Conservation (phyloP, 2,329 filamentous ascomycete genomes). For the Fusarium falciforme region DNA sequence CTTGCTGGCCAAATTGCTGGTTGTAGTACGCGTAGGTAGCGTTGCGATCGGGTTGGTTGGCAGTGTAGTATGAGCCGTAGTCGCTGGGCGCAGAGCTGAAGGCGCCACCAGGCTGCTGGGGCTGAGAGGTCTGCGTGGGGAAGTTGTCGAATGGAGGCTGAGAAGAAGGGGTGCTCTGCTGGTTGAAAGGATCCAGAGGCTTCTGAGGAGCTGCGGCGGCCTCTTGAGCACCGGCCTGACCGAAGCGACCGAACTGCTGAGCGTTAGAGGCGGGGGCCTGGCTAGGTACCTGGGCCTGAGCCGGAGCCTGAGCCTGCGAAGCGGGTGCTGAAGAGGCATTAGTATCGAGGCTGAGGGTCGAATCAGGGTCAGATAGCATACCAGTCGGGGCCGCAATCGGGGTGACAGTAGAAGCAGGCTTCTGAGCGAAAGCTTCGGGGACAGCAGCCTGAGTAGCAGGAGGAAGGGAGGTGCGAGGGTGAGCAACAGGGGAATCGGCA, state of each 20-base stretch:
- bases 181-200: constrained; percentile 86
- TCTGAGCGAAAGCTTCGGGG: constrained; percentile 68
- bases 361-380: constrained; percentile 26
- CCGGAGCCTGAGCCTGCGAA: constrained; percentile 55
- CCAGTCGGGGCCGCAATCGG: constrained; percentile 52
- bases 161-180: constrained; percentile 69
- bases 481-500: constrained; percentile 88
- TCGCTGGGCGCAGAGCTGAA: constrained; percentile 82
- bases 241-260: constrained; percentile 78
- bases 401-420: constrained; percentile 61
- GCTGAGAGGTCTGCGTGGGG: constrained; percentile 68
- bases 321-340: constrained; percentile 34
- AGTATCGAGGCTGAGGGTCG: constrained; percentile 5
- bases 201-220: constrained; percentile 74
- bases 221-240: constrained; percentile 71
- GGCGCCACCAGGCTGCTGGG: constrained; percentile 70
- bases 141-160: constrained; percentile 72
- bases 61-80: constrained; percentile 87
- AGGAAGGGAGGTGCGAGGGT: constrained; percentile 87
- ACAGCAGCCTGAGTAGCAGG: constrained; percentile 70
- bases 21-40: constrained; percentile 82
- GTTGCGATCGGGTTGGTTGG: constrained; percentile 77
- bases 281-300: constrained; percentile 44
- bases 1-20: constrained; percentile 67
- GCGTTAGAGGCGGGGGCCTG: constrained; percentile 68